Percentiles rank a stretch among this genome's conserved stretches.
These are phyloP conservation scores for Lotus japonicus DNA, from an alignment of 306 rosid genomes.

Conservation along the genomic window DNA sequence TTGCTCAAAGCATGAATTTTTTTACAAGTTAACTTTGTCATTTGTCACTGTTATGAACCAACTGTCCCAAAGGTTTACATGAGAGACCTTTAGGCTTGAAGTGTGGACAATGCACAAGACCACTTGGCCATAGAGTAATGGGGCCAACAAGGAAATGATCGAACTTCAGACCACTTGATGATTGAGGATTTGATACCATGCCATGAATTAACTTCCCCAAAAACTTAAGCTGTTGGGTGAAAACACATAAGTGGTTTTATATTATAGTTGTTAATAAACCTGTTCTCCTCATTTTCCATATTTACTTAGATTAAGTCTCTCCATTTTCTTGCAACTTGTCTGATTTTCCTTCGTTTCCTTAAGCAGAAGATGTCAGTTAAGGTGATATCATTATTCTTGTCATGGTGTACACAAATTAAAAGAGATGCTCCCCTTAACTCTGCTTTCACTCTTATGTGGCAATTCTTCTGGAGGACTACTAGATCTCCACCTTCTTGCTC, in stretches of 20 bases:
- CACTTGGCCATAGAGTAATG: too few species aligned
- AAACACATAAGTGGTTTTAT: too few species aligned
- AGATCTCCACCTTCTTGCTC: constrained; percentile 47
- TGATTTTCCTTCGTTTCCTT: constrained; percentile 23
- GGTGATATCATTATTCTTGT: constrained; percentile 58
- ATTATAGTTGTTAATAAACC: background rate
- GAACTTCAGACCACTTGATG: too few species aligned
- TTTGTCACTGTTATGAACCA: too few species aligned
- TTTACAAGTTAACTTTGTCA: background rate
- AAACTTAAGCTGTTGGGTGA: too few species aligned
- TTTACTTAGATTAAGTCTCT: constrained; percentile 8
- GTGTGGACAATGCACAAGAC: too few species aligned
- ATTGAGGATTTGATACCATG: too few species aligned
- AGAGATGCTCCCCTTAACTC: constrained; percentile 29
- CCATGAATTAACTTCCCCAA: too few species aligned
- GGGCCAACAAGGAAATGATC: too few species aligned
- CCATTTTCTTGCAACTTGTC: constrained; percentile 13
- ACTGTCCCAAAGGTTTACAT: too few species aligned
- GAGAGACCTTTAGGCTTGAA: too few species aligned
- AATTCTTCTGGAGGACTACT: constrained; percentile 62
- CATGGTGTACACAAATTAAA: constrained; percentile 51
- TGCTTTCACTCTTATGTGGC: constrained; percentile 61
- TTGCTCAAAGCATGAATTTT: constrained; percentile 2
- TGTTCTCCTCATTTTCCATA: background rate
- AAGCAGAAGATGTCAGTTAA: constrained; percentile 63